Evolutionary conservation across 2,329 filamentous ascomycete genomes (phyloP), one percentile per base, ranked within the genome.

Genomic region (Zasmidium angulare): DNA sequence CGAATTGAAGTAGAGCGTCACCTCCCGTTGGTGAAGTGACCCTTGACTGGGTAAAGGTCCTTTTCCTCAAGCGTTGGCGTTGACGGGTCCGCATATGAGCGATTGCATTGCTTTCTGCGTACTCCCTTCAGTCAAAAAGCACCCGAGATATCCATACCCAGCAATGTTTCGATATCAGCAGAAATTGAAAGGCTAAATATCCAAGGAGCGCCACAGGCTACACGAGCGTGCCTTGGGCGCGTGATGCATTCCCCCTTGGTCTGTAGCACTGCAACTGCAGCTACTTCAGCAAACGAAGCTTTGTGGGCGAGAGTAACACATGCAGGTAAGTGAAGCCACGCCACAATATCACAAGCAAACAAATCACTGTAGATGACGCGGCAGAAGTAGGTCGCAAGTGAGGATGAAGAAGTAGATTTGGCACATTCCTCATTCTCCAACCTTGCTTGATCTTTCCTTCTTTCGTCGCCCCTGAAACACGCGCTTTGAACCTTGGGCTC

Each of bases 41-140:
- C 7, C 12, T 43, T 17, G 11, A 10, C 36, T 43, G 36, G 36
- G 36, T 43, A 43, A 17, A 43, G 36, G 12, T 43, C 4, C 36
- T 4, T 53, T 46, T n/a, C n/a, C 51, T 29, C 26, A 29, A 53
- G 51, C 51, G 31, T 46, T 22, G 51, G 51, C 19, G 51, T 53
- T 46, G 12, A 19, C 20, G 26, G 26, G 26, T 21, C 23, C 19
- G 17, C 12, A n/a, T 10, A 53, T 23, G 19, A 36, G 51, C n/a
- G 29, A 36, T 36, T 20, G 14, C 21, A 19, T 19, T 36, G 19
- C 29, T 46, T 46, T 26, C 29, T 23, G 12, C 23, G 22, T 17
- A 50, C 17, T 50, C 36, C 36, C 36, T 43, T 43, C 36, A 14
- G 36, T 17, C 36, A 43, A 19, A 43, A 43, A 43, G n/a, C 4